Base-by-base conservation (phyloP, 371 early-diverging fungal genomes). In the Actinomortierella wolfii region DNA sequence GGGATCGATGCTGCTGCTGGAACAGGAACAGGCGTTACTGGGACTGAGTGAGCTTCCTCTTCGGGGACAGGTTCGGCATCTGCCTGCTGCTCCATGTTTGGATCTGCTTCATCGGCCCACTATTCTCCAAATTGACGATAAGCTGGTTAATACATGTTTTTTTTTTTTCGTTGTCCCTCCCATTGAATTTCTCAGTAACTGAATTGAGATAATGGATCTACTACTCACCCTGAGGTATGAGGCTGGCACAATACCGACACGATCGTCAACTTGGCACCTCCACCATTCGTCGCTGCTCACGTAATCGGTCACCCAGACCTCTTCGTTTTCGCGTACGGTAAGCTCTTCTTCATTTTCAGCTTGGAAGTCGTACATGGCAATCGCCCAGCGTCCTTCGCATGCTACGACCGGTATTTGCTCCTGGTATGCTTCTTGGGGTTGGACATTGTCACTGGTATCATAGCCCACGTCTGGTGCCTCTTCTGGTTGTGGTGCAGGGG, bases 261-360 rank as follows among this genome's bases (percentile, higher is more conserved):
- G 68, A 76, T 76, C 62, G 13, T 59, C 69, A 42, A 77, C 49
- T 26, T 80, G 69, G 17, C 85, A 83, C 49, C 77, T 84, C 89
- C 89, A 89, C 94, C 93, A 93, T 18, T 92, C 93, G 14, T 88
- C 82, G 58, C 82, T 84, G 56, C 88, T 88, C 8, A 88, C 85
- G 71, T 87, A 85, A 68, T 93, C 92, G 14, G 87, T 62, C 2
- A 93, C 86, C 71, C 91, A 80, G 13, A 94, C 76, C 41, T 87
- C 85, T 34, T 94, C 92, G 54, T 87, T 82, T 64, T 90, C 92
- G 4, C 73, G 74, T 3, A 94, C 88, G 23, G 81, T 73, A 15
- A 93, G 69, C 67, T 95, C 94, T 56, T 90, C 95, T 1, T 84
- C 87, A 26, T 84, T 87, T 52, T 86, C 81, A 0, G 92, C 89